phyloP scores from a whole-genome alignment of 2,329 filamentous ascomycete species.

The Neopestalotiopsis rosae region DNA sequence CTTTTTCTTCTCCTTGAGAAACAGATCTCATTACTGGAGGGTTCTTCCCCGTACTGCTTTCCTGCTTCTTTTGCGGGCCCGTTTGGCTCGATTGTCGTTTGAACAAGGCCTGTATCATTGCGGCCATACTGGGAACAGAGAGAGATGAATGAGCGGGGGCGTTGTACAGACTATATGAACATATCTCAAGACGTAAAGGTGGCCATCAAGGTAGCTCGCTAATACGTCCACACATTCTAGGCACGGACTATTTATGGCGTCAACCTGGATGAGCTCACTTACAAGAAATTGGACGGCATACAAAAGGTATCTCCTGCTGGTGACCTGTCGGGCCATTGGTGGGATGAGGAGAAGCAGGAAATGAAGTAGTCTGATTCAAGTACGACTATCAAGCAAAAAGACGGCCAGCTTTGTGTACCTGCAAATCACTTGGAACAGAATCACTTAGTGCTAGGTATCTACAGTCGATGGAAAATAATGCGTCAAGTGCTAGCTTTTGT shows the following conservation, averaged over 20 bases:
- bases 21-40: too few species aligned
- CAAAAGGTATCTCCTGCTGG: constrained; percentile 37
- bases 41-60: background rate
- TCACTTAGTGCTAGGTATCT: background rate
- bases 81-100: too few species aligned
- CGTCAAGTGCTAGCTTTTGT: too few species aligned
- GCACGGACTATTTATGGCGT: constrained; percentile 47
- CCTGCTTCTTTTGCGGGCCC: background rate
- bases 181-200: background rate
- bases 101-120: too few species aligned
- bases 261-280: constrained; percentile 44
- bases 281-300: constrained; percentile 42
- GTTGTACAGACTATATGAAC: too few species aligned
- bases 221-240: constrained; percentile 29
- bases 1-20: background rate
- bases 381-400: background rate
- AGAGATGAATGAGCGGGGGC: too few species aligned
- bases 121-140: too few species aligned
- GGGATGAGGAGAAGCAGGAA: constrained; percentile 37
- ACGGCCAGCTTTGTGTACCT: background rate
- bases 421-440: background rate
- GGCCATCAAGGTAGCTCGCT: constrained; percentile 7
- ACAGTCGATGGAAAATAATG: too few species aligned
- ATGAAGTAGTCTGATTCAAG: constrained; percentile 25
- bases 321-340: constrained; percentile 44